Conservation (phyloP, 441 rosid species). For the Euphorbia celastroides region DNA sequence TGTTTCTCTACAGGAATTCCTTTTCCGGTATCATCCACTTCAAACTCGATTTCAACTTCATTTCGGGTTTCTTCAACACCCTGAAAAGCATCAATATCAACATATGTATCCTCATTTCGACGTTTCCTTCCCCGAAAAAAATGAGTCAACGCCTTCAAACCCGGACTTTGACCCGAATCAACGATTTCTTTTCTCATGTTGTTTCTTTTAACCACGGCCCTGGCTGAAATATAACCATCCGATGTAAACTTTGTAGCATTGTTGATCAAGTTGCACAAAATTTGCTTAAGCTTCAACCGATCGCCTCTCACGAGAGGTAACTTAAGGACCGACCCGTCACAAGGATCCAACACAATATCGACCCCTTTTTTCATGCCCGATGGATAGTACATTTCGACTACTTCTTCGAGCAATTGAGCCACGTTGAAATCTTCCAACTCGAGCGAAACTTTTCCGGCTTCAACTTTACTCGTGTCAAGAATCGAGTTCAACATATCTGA, state of each 20-base stretch:
- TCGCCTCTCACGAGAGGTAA: constrained; percentile 38
- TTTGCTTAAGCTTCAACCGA: constrained; percentile 39
- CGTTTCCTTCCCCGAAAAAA: constrained; percentile 1
- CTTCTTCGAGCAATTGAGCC: constrained; percentile 47
- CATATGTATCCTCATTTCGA: constrained; percentile 23
- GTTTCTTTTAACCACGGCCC: constrained; percentile 35
- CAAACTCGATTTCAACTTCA: constrained; percentile 35
- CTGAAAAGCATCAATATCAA: constrained; percentile 21
- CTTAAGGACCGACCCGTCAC: constrained; percentile 40
- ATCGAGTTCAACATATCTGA: constrained; percentile 47
- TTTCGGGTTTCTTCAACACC: constrained; percentile 27
- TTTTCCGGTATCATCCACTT: constrained; percentile 54
- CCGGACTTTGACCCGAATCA: constrained; percentile 24
- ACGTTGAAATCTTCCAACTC: constrained; percentile 48
- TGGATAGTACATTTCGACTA: constrained; percentile 40
- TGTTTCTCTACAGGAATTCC: constrained; percentile 53
- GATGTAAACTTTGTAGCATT: constrained; percentile 54
- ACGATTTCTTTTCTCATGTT: constrained; percentile 34
- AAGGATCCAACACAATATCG: constrained; percentile 46
- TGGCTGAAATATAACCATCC: constrained; percentile 44
- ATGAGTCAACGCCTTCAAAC: constrained; percentile 23
- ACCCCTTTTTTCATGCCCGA: constrained; percentile 39
- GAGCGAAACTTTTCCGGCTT: constrained; percentile 46
- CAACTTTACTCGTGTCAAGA: constrained; percentile 46
- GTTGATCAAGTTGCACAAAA: constrained; percentile 41